Conservation (phyloP, 2,329 filamentous ascomycete genomes). For the Hymenoscyphus albidus region DNA sequence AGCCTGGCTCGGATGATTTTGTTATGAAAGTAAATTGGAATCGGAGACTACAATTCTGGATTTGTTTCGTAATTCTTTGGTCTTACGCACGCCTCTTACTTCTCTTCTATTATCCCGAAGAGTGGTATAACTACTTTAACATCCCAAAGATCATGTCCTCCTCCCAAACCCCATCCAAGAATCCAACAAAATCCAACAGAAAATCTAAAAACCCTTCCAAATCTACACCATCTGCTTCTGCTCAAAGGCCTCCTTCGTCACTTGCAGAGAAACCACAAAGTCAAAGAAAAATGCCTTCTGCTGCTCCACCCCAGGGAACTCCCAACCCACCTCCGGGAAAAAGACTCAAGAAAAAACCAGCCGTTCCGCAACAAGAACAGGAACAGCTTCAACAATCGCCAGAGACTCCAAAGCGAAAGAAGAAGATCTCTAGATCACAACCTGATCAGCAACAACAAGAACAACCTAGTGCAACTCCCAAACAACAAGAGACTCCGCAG, state of each 20-base stretch:
- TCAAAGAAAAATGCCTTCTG: constrained; percentile 10
- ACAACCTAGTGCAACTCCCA: not conserved
- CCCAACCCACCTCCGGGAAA: constrained; percentile 4
- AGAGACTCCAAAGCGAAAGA: constrained; percentile 6
- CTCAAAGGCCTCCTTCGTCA: not conserved
- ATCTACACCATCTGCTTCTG: not conserved
- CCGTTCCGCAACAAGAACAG: not conserved
- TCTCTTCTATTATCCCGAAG: constrained; percentile 9
- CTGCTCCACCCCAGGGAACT: constrained; percentile 3
- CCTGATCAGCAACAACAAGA: not conserved
- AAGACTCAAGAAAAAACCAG: constrained; percentile 9
- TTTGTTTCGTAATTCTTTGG: constrained; percentile 8
- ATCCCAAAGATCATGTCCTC: constrained; percentile 18
- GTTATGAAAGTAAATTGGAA: constrained; percentile 3
- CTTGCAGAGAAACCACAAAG: not conserved
- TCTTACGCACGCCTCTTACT: constrained; percentile 2
- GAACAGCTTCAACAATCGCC: not conserved
- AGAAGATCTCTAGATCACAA: constrained; percentile 8
- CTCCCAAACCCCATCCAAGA: not conserved
- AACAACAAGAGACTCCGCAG: not conserved
- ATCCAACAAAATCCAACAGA: not conserved
- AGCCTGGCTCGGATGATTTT: not conserved
- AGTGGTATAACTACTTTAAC: constrained; percentile 12
- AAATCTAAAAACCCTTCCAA: not conserved
- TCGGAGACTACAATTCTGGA: not conserved